These are phyloP conservation scores for Phaffia australis DNA, from an alignment of 768 basidiomycete genomes.

Conservation along the genomic window DNA sequence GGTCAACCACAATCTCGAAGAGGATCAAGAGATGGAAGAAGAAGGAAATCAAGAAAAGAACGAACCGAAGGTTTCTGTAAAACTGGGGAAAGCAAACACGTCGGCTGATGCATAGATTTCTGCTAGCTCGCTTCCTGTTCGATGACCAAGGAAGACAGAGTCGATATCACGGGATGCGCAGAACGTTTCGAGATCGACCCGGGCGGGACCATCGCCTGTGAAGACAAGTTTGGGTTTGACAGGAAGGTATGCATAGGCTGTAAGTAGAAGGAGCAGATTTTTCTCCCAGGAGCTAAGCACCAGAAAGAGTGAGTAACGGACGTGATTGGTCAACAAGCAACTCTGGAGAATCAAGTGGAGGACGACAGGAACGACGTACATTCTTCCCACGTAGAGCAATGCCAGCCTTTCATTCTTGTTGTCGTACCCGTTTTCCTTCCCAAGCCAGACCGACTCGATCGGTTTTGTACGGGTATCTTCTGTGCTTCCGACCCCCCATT, in stretches of 20 bases:
- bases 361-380: conserved; percentile 29
- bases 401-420: conserved; percentile 28
- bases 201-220: conserved; percentile 42
- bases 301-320: not conserved
- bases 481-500: conserved; percentile 32
- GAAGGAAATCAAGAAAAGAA: not conserved
- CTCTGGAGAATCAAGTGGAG: not conserved
- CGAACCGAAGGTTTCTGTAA: conserved; percentile 32
- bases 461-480: not conserved
- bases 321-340: not conserved
- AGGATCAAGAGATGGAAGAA: not conserved
- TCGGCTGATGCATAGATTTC: conserved; percentile 42
- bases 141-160: conserved; percentile 40
- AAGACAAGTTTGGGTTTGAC: conserved; percentile 38
- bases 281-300: conserved; percentile 41
- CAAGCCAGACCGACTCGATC: not conserved
- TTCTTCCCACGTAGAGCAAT: conserved; percentile 39
- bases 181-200: conserved; percentile 35
- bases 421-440: not conserved
- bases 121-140: conserved; percentile 39
- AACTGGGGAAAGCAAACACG: conserved; percentile 42
- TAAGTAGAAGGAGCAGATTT: conserved; percentile 42
- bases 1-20: too few relatives aligned
- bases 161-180: conserved; percentile 36
- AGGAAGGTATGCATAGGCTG: conserved; percentile 36